Evolutionary conservation across 2,329 filamentous ascomycete genomes (phyloP).

Genomic region (Penicillium sp.): DNA sequence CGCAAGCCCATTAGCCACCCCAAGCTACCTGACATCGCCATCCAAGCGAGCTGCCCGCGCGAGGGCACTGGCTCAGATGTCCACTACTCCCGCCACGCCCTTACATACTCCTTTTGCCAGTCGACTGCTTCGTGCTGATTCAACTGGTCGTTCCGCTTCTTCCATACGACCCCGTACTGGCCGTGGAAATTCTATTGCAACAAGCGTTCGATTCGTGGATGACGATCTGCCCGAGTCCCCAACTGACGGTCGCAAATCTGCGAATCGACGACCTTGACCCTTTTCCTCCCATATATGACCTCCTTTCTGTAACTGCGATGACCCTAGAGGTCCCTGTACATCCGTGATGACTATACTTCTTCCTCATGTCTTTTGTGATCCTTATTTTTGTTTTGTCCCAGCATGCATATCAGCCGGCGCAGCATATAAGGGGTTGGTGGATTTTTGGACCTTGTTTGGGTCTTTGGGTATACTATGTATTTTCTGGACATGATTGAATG

Average conservation of each 20-base stretch:
- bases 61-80: slow-evolving; percentile 41
- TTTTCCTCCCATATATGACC: slow-evolving; percentile 14
- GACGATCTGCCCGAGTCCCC: slow-evolving; percentile 42
- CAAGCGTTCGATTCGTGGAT: slow-evolving; percentile 43
- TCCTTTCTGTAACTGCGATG: not conserved
- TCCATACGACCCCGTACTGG: slow-evolving; percentile 26
- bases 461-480: slow-evolving; percentile 18
- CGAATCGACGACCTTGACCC: slow-evolving; percentile 31
- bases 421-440: slow-evolving; percentile 21
- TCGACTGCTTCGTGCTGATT: slow-evolving; percentile 34
- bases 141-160: slow-evolving; percentile 23
- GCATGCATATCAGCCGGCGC: slow-evolving; percentile 26
- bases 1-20: slow-evolving; percentile 41
- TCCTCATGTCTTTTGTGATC: slow-evolving; percentile 11
- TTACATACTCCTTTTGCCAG: slow-evolving; percentile 46
- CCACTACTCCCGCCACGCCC: slow-evolving; percentile 48
- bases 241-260: slow-evolving; percentile 39
- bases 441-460: slow-evolving; percentile 6
- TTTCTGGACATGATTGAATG: slow-evolving; percentile 23
- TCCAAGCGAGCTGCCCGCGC: slow-evolving; percentile 48
- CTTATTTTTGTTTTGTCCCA: slow-evolving; percentile 15
- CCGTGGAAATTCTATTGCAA: slow-evolving; percentile 31
- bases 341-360: slow-evolving; percentile 17
- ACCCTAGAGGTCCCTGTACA: slow-evolving; percentile 15
- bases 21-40: slow-evolving; percentile 47